These are phyloP conservation scores for Papilionanthe hybrid DNA, from an alignment of 116 monocot genomes.

Conservation along the genomic window DNA sequence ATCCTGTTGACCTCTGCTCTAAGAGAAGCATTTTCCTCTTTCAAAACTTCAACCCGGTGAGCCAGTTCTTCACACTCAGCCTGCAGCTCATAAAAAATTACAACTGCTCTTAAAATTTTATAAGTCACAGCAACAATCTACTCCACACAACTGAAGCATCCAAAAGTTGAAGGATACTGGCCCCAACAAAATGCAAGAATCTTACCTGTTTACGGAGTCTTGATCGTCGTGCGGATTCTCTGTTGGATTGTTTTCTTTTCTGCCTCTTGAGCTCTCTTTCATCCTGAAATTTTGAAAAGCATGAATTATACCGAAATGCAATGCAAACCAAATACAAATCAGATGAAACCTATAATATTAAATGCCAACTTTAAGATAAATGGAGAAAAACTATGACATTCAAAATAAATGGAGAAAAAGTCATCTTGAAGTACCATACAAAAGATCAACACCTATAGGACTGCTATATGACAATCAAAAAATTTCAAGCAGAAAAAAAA, in stretches of 20 bases:
- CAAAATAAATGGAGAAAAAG: background rate
- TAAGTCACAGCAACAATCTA: background rate
- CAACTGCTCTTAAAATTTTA: background rate
- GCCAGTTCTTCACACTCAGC: slow-evolving; percentile 94
- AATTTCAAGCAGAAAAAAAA: background rate
- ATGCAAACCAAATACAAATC: background rate
- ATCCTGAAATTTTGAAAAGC: slow-evolving; percentile 49
- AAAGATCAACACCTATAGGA: background rate
- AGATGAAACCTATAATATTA: background rate
- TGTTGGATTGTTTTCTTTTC: slow-evolving; percentile 94
- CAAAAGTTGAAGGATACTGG: background rate
- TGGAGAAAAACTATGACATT: background rate
- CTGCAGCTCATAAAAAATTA: slow-evolving; percentile 25
- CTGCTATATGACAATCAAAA: background rate
- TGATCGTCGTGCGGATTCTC: slow-evolving; percentile 96
- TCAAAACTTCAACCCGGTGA: slow-evolving; percentile 75
- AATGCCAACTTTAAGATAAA: background rate
- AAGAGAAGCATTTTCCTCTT: slow-evolving; percentile 79
- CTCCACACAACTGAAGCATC: background rate
- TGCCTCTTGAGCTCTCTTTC: slow-evolving; percentile 95
- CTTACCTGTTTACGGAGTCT: slow-evolving; percentile 92
- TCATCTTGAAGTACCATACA: background rate
- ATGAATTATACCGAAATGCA: background rate
- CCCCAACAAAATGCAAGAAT: background rate
- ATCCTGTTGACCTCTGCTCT: slow-evolving; percentile 59